phyloP scores from a whole-genome alignment of 2,329 filamentous ascomycete genomes.

The Diaporthe longicolla region DNA sequence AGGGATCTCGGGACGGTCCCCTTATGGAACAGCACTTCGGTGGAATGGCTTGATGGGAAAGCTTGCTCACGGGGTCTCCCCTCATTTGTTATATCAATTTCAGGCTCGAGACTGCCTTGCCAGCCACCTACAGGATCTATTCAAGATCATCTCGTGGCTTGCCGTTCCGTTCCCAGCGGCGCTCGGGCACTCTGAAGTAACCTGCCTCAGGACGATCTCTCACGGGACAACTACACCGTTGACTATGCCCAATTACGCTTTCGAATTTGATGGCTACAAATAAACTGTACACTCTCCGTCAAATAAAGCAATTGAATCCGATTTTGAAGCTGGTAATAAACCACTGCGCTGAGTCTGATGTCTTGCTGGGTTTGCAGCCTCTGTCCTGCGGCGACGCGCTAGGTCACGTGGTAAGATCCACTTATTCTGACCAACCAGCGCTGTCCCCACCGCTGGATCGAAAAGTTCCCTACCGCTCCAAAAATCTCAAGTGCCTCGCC shows the following conservation, averaged over 20 bases:
- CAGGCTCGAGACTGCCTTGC: too few relatives aligned
- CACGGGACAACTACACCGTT: background rate
- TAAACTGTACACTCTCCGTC: background rate
- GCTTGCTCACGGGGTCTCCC: background rate
- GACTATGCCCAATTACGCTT: background rate
- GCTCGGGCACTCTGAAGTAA: background rate
- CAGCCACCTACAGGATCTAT: background rate
- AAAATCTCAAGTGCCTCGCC: background rate
- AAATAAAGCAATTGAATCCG: background rate
- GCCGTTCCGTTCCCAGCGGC: too few relatives aligned
- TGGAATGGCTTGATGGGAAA: too few relatives aligned
- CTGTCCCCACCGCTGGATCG: background rate
- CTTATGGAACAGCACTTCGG: too few relatives aligned
- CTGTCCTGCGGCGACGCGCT: background rate
- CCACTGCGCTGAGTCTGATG: background rate
- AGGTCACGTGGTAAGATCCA: background rate
- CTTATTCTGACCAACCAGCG: background rate
- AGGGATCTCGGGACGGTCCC: too few relatives aligned
- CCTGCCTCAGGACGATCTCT: background rate
- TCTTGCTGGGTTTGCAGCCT: background rate
- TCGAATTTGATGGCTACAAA: background rate
- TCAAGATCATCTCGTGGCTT: too few relatives aligned
- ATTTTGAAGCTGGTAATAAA: background rate
- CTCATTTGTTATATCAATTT: background rate
- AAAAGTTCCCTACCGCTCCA: slow-evolving; percentile 15